phyloP scores from a whole-genome alignment of 306 rosid genomes.

The Fagus crenata region DNA sequence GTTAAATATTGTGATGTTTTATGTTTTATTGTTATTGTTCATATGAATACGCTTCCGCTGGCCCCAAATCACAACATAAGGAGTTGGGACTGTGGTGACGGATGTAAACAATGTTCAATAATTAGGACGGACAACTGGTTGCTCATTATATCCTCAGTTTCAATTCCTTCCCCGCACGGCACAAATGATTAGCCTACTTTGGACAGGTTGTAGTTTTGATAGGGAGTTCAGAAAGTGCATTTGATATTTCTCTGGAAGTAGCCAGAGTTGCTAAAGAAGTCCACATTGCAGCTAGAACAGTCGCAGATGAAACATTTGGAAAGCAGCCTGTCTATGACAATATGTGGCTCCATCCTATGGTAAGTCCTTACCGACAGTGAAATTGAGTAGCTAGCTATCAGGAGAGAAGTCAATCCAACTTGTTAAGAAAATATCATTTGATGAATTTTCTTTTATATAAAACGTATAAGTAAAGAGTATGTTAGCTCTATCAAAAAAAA shows the following conservation, averaged over 20 bases:
- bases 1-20: no score
- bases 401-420: background rate
- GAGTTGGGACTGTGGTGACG: no score
- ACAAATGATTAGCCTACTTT: background rate
- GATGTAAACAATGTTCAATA: no score
- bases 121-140: background rate
- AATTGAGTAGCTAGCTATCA: background rate
- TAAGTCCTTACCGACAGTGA: conserved; percentile 44
- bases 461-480: no score
- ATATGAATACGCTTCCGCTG: no score
- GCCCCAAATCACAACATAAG: no score
- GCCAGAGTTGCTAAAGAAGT: conserved; percentile 73
- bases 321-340: conserved; percentile 50
- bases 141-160: background rate
- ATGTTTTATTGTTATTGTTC: no score
- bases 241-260: conserved; percentile 70
- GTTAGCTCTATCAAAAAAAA: no score
- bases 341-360: conserved; percentile 86
- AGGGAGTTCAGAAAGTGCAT: conserved; percentile 67
- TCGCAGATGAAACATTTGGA: conserved; percentile 32
- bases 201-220: conserved; percentile 67
- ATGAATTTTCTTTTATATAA: no score
- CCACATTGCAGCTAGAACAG: conserved; percentile 64
- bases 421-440: no score
- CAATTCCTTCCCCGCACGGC: background rate